Base-by-base conservation (phyloP, 345 rosid species). In the Noccaea caerulescens region DNA sequence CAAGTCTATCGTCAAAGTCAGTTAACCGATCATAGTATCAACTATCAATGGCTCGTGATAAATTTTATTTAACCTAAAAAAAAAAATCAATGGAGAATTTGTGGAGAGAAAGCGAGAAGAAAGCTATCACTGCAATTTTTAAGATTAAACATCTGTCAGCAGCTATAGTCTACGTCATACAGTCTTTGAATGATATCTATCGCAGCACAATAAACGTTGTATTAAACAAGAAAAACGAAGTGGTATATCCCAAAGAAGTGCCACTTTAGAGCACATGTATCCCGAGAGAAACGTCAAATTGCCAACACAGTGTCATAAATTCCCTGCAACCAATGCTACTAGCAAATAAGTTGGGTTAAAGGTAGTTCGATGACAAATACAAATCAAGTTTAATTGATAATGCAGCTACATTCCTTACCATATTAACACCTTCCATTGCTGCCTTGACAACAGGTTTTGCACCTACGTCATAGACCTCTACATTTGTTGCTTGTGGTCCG, bases 371-470 rank as follows among this genome's bases (percentile, higher is more conserved):
- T 25, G 27, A 25, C 27, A 25, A 25, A 25, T 25, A 25, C 27
- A 3, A 25, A 25, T 25, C 27, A 1, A 0, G 27, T 25, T 25
- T 25, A 25, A 25, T 25, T 25, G 47, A 41, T 7, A 0, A 58
- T 3, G 59, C 27, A 73, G 64, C 58, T 6, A 47, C 50, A 33
- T 10, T 51, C n/a, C 85, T 63, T 84, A 95, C 99, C 99, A 16
- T 16, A 67, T 95, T 95, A 11, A 95, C 85, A 74, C 99, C 99
- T 80, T 95, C 99, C 99, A 95, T 95, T n/a, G 99, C 99, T 72
- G 96, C 85, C 81, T 87, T 90, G 50, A 95, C 97, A 7, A 95
- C 98, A 13, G 99, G 97, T 64, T 86, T 92, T 7, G 94, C 99
- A 54, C 97, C 98, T 60, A 92, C 84, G 69, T 87, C 97, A 83